These are phyloP conservation scores for Trichoderma polysporum DNA, from an alignment of 2,329 filamentous ascomycete species.

Conservation along the genomic window DNA sequence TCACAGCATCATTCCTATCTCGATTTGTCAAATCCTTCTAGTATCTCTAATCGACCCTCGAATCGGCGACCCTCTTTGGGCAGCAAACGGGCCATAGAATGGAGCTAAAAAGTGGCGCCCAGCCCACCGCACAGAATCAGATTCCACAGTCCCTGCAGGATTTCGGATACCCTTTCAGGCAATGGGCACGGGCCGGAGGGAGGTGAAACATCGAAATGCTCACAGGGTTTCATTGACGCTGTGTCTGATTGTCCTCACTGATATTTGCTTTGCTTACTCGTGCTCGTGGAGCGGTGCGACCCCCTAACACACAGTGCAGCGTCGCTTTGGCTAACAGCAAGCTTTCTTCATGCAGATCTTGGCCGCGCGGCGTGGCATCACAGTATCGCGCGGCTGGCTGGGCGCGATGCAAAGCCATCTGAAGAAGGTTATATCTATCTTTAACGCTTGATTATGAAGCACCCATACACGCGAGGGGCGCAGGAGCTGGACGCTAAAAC, in stretches of 20 bases:
- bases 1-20: no score
- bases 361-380: not conserved
- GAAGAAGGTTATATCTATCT: not conserved
- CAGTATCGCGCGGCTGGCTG: not conserved
- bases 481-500: not conserved
- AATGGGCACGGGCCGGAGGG: constrained; percentile 1
- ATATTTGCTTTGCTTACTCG: not conserved
- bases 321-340: not conserved
- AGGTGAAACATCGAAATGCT: constrained; percentile 5
- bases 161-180: constrained; percentile 12
- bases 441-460: not conserved
- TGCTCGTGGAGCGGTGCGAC: not conserved
- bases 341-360: not conserved
- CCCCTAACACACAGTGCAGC: not conserved
- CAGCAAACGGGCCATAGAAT: constrained; percentile 13
- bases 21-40: not conserved
- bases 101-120: not conserved
- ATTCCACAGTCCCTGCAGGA: constrained; percentile 16
- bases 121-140: not conserved
- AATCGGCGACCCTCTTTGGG: constrained; percentile 15
- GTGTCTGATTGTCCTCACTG: not conserved
- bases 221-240: constrained; percentile 6
- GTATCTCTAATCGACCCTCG: not conserved
- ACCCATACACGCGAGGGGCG: not conserved
- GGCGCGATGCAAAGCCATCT: not conserved